These are phyloP conservation scores for Glycine latifolia DNA, from an alignment of 306 rosid species.

Conservation along the genomic window DNA sequence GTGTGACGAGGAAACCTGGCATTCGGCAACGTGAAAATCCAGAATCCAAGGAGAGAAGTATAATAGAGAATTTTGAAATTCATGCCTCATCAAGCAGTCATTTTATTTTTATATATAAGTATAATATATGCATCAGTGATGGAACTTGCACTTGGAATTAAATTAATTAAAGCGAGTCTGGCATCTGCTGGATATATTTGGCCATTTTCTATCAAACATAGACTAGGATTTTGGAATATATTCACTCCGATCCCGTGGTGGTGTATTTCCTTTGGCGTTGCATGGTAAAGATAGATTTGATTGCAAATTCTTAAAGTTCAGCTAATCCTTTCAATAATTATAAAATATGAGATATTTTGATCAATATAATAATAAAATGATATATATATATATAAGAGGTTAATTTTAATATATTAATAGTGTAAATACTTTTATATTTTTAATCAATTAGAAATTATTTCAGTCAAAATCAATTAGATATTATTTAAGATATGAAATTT, in stretches of 20 bases:
- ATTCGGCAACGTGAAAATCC: conserved; percentile 72
- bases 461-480: too few relatives aligned
- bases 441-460: too few relatives aligned
- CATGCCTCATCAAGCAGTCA: conserved; percentile 27
- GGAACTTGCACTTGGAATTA: conserved; percentile 59
- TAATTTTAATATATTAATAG: too few relatives aligned
- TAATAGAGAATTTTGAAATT: conserved; percentile 44
- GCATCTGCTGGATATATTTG: conserved; percentile 65
- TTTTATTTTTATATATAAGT: neutral
- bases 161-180: conserved; percentile 57
- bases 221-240: conserved; percentile 45
- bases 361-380: too few relatives aligned
- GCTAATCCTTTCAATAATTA: too few relatives aligned
- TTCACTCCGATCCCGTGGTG: neutral
- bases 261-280: conserved; percentile 12
- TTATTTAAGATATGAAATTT: too few relatives aligned
- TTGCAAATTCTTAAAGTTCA: too few relatives aligned
- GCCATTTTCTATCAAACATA: conserved; percentile 50
- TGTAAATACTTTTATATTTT: too few relatives aligned
- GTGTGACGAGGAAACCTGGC: conserved; percentile 83
- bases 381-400: too few relatives aligned
- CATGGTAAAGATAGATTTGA: neutral
- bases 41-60: conserved; percentile 74
- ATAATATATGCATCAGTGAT: conserved; percentile 27
- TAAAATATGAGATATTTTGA: too few relatives aligned